Conservation (phyloP, 495 filamentous ascomycete species). For the Aspergillus wentii region DNA sequence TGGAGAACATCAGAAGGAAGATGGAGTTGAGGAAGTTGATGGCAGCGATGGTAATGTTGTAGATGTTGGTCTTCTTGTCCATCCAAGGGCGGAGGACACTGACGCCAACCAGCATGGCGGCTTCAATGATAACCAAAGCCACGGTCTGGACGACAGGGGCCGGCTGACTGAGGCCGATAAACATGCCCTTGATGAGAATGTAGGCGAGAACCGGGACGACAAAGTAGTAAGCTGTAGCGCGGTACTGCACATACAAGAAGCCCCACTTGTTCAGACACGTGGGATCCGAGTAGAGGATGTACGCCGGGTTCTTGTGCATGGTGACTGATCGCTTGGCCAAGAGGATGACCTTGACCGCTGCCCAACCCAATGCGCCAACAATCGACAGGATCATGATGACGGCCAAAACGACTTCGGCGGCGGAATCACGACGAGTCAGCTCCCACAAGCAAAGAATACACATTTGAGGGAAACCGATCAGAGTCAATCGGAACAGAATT, state of each 20-base stretch:
- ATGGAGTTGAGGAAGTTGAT: slow-evolving; percentile 90
- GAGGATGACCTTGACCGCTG: slow-evolving; percentile 80
- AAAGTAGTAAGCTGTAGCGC: slow-evolving; percentile 95
- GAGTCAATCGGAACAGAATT: slow-evolving; percentile 82
- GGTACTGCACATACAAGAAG: slow-evolving; percentile 96
- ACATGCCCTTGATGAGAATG: slow-evolving; percentile 81
- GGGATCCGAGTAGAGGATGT: slow-evolving; percentile 95
- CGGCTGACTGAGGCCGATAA: slow-evolving; percentile 78
- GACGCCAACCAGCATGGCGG: slow-evolving; percentile 69
- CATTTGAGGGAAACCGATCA: slow-evolving; percentile 95
- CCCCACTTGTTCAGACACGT: slow-evolving; percentile 95
- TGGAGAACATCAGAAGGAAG: slow-evolving; percentile 80
- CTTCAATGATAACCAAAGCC: slow-evolving; percentile 81
- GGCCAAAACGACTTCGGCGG: slow-evolving; percentile 82
- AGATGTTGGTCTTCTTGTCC: slow-evolving; percentile 98
- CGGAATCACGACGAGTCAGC: slow-evolving; percentile 78
- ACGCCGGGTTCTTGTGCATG: slow-evolving; percentile 95
- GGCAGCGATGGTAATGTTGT: slow-evolving; percentile 88
- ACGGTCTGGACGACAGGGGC: slow-evolving; percentile 77
- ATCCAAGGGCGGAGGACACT: slow-evolving; percentile 90
- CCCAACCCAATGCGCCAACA: slow-evolving; percentile 76
- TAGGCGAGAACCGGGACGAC: slow-evolving; percentile 80
- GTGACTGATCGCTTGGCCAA: slow-evolving; percentile 82
- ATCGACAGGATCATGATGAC: slow-evolving; percentile 86
- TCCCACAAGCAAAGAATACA: slow-evolving; percentile 92